Conservation (phyloP, 805 yeast genomes). For the Millerago galiae region DNA sequence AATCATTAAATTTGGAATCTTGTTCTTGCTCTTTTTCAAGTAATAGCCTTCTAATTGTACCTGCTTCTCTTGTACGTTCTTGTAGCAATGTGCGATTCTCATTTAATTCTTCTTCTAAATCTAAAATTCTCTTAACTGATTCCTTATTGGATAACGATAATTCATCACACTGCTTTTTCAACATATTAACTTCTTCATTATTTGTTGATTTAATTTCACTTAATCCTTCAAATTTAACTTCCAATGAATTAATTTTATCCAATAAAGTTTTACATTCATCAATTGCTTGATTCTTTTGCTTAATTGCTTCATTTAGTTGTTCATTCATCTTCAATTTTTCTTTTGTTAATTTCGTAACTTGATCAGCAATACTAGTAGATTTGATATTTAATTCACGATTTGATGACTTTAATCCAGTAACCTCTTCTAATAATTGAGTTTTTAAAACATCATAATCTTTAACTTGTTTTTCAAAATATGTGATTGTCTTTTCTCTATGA, state of each 20-base stretch:
- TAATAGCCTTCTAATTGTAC: constrained; percentile 62
- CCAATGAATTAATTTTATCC: constrained; percentile 35
- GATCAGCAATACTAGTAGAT: constrained; percentile 27
- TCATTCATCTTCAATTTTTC: constrained; percentile 31
- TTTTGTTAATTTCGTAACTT: constrained; percentile 23
- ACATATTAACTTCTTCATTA: constrained; percentile 38
- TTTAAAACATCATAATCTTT: constrained; percentile 29
- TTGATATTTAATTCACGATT: constrained; percentile 24
- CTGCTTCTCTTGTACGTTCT: constrained; percentile 75
- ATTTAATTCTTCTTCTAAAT: constrained; percentile 73
- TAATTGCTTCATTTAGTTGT: constrained; percentile 35
- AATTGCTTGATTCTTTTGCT: constrained; percentile 28
- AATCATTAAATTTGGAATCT: constrained; percentile 45
- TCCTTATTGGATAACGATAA: constrained; percentile 62
- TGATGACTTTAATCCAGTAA: constrained; percentile 19
- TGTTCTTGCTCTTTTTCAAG: constrained; percentile 61
- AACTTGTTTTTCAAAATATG: constrained; percentile 34
- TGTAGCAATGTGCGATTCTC: constrained; percentile 69
- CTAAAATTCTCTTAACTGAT: constrained; percentile 49
- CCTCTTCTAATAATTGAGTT: constrained; percentile 18
- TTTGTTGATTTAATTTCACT: constrained; percentile 30
- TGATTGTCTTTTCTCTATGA: constrained; percentile 33
- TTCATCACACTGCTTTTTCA: constrained; percentile 70
- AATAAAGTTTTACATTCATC: constrained; percentile 35
- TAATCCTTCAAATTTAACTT: constrained; percentile 32